phyloP scores from a whole-genome alignment of 1,284 basidiomycete genomes.

The Tylopilus orsonianus region DNA sequence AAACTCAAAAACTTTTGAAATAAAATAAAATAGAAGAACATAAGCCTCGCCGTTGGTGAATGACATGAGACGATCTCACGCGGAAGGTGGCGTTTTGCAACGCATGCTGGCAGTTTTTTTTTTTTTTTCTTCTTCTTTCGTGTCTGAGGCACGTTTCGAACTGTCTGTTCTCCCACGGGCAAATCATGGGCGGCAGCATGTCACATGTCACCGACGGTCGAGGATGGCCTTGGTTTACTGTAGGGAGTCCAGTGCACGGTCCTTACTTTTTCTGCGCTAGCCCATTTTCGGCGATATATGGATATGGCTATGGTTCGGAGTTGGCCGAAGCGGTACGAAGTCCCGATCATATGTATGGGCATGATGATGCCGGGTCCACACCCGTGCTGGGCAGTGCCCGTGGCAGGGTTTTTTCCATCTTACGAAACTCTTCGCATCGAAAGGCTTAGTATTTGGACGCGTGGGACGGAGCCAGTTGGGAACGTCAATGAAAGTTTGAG shows the following conservation, averaged over 20 bases:
- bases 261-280: not conserved
- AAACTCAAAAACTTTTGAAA: not conserved
- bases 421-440: conserved; percentile 14
- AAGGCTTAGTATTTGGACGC: not conserved
- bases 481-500: not conserved
- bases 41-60: not conserved
- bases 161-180: too few species aligned
- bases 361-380: too few species aligned
- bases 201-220: too few species aligned
- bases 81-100: not conserved
- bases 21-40: not conserved
- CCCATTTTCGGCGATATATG: conserved; percentile 8
- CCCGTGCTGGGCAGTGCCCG: conserved; percentile 12
- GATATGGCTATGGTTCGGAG: not conserved
- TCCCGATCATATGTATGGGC: too few species aligned
- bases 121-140: not conserved
- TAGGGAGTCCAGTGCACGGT: too few species aligned
- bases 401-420: conserved; percentile 5
- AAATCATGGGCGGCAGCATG: too few species aligned
- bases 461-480: conserved; percentile 9
- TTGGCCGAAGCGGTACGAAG: not conserved
- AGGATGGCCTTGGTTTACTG: too few species aligned
- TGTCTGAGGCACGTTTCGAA: not conserved
- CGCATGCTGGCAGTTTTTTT: too few species aligned
- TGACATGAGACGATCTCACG: conserved; percentile 13